phyloP scores from a whole-genome alignment of 805 yeast genomes.

The Kuraishia piskuri region DNA sequence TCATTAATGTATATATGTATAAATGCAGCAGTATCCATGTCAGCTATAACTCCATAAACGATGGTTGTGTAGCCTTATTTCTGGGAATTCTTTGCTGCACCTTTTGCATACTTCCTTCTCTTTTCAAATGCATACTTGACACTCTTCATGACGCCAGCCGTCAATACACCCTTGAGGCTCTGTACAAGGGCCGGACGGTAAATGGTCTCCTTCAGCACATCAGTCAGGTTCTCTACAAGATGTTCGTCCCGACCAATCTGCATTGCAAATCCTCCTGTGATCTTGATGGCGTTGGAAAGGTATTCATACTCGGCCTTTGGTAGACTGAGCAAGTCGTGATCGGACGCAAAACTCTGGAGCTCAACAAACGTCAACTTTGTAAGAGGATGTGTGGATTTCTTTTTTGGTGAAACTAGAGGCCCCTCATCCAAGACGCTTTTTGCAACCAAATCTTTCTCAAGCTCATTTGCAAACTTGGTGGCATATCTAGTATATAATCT shows the following conservation, averaged over 20 bases:
- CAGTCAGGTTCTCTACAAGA: conserved; percentile 24
- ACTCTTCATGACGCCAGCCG: conserved; percentile 76
- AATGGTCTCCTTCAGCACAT: conserved; percentile 48
- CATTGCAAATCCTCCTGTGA: conserved; percentile 24
- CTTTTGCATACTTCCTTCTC: conserved; percentile 24
- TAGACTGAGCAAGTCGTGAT: conserved; percentile 13
- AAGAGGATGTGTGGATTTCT: background rate
- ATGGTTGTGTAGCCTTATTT: background rate
- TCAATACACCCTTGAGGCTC: conserved; percentile 72
- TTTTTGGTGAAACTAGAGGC: background rate
- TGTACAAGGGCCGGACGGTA: conserved; percentile 66
- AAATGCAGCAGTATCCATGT: background rate
- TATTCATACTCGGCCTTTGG: conserved; percentile 26
- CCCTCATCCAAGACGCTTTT: conserved; percentile 12
- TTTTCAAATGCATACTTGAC: conserved; percentile 73
- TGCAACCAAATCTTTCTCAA: conserved; percentile 22
- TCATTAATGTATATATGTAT: background rate
- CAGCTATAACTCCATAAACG: background rate
- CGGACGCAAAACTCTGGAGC: conserved; percentile 11
- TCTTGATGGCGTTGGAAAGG: conserved; percentile 15
- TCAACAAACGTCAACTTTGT: conserved; percentile 16
- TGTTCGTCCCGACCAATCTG: conserved; percentile 33
- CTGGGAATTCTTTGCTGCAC: background rate
- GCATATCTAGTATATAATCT: conserved; percentile 24
- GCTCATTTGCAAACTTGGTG: conserved; percentile 13